Evolutionary conservation across 1,284 basidiomycete genomes (phyloP).

Genomic region (Bjerkandera adusta): DNA sequence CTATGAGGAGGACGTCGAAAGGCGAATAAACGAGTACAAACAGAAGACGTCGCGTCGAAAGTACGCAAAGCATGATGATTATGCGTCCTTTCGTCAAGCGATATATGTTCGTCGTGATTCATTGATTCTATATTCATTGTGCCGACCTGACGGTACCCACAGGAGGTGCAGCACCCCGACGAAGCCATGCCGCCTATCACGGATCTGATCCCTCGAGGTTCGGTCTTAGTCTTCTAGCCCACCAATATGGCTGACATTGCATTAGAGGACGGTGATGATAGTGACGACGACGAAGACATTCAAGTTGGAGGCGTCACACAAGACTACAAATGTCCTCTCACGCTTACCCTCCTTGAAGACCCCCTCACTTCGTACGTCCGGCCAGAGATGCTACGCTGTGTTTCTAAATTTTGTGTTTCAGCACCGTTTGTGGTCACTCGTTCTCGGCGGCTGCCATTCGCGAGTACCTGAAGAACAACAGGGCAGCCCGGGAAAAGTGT

Average conservation of each 20-base stretch:
- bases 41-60: slow-evolving; percentile 70
- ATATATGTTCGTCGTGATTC: slow-evolving; percentile 56
- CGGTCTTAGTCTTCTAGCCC: slow-evolving; percentile 12
- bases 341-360: slow-evolving; percentile 59
- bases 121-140: not conserved
- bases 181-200: slow-evolving; percentile 75
- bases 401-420: slow-evolving; percentile 27
- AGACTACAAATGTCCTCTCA: slow-evolving; percentile 79
- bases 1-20: slow-evolving; percentile 45
- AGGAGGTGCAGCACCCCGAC: slow-evolving; percentile 71
- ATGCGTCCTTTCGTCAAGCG: slow-evolving; percentile 59
- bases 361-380: slow-evolving; percentile 74
- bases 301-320: slow-evolving; percentile 82
- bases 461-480: slow-evolving; percentile 44
- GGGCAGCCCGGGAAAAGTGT: slow-evolving; percentile 44
- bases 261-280: slow-evolving; percentile 76
- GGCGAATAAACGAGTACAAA: slow-evolving; percentile 45
- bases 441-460: slow-evolving; percentile 64
- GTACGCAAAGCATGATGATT: slow-evolving; percentile 63
- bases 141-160: not conserved
- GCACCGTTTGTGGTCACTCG: slow-evolving; percentile 66
- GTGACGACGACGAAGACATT: slow-evolving; percentile 80
- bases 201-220: slow-evolving; percentile 70
- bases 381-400: slow-evolving; percentile 1
- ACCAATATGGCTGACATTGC: slow-evolving; percentile 7